Conservation (phyloP, 257 asterid species). For the Gentiana straminea region DNA sequence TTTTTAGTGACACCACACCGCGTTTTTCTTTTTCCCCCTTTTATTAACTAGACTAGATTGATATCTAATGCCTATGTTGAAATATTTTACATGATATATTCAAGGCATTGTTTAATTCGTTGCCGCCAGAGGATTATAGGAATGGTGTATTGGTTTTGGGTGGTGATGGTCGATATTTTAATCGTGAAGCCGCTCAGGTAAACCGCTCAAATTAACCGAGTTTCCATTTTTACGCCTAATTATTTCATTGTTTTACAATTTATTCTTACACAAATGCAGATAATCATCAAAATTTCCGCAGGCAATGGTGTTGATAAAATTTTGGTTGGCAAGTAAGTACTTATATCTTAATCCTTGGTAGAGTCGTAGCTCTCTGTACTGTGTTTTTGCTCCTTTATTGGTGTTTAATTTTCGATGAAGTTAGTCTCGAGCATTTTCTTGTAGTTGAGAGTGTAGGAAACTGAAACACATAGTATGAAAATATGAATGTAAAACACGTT, state of each 20-base stretch:
- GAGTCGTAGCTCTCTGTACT: too few relatives aligned
- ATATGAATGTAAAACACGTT: too few relatives aligned
- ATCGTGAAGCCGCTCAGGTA: slow-evolving; percentile 95
- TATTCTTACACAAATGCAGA: slow-evolving; percentile 35
- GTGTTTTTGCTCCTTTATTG: too few relatives aligned
- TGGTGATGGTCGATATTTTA: slow-evolving; percentile 95
- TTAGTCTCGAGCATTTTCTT: too few relatives aligned
- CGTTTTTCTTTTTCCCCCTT: too few relatives aligned
- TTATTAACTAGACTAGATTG: not conserved
- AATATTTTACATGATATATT: not conserved
- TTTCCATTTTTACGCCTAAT: not conserved
- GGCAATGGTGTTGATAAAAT: slow-evolving; percentile 89
- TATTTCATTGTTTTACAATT: slow-evolving; percentile 12
- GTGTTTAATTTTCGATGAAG: too few relatives aligned
- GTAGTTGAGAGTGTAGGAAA: too few relatives aligned
- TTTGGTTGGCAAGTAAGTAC: slow-evolving; percentile 83
- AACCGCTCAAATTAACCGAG: not conserved
- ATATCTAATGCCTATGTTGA: not conserved
- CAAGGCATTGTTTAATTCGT: slow-evolving; percentile 83
- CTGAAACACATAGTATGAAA: too few relatives aligned
- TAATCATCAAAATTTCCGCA: slow-evolving; percentile 82
- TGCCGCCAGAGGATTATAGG: slow-evolving; percentile 80
- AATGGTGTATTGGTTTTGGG: slow-evolving; percentile 73
- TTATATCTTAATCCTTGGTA: not conserved
- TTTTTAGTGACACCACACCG: not conserved